Conservation (phyloP, 2,329 filamentous ascomycete genomes). For the Trichoderma gracile region DNA sequence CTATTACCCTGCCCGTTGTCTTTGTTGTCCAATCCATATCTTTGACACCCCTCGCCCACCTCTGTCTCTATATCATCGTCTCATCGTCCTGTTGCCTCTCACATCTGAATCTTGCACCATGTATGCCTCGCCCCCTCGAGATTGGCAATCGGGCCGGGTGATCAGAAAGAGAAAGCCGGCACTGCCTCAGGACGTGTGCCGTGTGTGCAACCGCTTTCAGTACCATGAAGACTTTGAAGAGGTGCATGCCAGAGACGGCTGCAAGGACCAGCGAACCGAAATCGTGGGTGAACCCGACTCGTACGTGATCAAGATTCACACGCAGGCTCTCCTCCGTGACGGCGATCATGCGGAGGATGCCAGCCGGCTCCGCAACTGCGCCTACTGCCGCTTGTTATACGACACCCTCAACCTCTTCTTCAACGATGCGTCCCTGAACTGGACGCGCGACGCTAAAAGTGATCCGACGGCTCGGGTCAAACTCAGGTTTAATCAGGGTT, state of each 20-base stretch:
- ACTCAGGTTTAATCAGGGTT: not conserved
- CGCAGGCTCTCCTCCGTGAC: not conserved
- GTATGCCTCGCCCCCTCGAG: not conserved
- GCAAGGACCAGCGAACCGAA: not conserved
- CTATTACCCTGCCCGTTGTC: too few relatives aligned
- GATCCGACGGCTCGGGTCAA: not conserved
- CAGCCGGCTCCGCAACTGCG: not conserved
- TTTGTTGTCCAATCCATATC: too few relatives aligned
- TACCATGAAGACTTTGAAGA: not conserved
- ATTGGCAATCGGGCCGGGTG: too few relatives aligned
- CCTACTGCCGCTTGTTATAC: conserved; percentile 18
- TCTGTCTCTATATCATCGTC: too few relatives aligned
- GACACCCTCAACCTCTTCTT: conserved; percentile 21
- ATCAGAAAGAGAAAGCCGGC: not conserved
- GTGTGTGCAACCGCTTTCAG: conserved; percentile 23
- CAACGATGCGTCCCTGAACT: not conserved
- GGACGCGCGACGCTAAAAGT: not conserved
- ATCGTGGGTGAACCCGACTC: not conserved
- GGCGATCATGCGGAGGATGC: not conserved
- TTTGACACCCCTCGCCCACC: too few relatives aligned
- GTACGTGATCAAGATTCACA: not conserved
- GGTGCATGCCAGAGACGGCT: not conserved
- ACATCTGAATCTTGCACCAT: not conserved
- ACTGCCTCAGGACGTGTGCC: not conserved
- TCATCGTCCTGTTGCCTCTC: too few relatives aligned